Percentiles rank a stretch among this genome's conserved stretches.
Conservation (phyloP, 345 rosid species). For the Zanthoxylum bungeanum region DNA sequence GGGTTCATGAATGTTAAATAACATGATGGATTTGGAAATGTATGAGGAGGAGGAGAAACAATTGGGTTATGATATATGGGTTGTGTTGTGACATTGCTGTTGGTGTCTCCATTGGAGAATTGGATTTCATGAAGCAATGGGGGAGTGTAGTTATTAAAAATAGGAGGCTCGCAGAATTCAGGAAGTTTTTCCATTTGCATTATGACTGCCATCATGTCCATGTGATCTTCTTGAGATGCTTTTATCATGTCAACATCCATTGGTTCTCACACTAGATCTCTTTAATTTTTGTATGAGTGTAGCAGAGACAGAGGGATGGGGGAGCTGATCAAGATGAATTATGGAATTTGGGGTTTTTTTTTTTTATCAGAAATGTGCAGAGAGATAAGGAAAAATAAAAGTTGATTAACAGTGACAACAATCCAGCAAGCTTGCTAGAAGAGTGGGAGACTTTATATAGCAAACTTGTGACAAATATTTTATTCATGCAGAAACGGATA, state of each 20-base stretch:
- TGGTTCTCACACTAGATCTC: not conserved
- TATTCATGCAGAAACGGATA: conserved; percentile 19
- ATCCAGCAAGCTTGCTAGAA: conserved; percentile 27
- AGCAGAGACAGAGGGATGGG: conserved; percentile 24
- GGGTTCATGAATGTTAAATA: conserved; percentile 15
- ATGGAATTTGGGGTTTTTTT: conserved; percentile 21
- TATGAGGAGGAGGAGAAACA: conserved; percentile 3
- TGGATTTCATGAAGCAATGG: conserved; percentile 21
- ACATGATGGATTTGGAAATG: not conserved
- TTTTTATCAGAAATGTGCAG: conserved; percentile 18
- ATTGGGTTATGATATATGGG: conserved; percentile 10
- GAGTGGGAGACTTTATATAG: conserved; percentile 34
- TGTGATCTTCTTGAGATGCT: conserved; percentile 27
- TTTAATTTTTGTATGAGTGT: not conserved
- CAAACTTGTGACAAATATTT: conserved; percentile 42
- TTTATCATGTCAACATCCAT: conserved; percentile 49
- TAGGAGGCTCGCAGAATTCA: conserved; percentile 40
- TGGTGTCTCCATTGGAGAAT: conserved; percentile 23
- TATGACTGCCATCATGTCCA: conserved; percentile 58
- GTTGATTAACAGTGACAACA: conserved; percentile 6
- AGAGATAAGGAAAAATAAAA: conserved; percentile 17
- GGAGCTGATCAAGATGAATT: conserved; percentile 16
- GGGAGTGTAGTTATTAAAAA: conserved; percentile 14
- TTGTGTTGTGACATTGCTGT: not conserved
- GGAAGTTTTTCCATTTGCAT: conserved; percentile 69